Evolutionary conservation across 2,329 filamentous ascomycete genomes (phyloP), one percentile per base, ranked within the genome.

Genomic region (Exophiala mesophila): DNA sequence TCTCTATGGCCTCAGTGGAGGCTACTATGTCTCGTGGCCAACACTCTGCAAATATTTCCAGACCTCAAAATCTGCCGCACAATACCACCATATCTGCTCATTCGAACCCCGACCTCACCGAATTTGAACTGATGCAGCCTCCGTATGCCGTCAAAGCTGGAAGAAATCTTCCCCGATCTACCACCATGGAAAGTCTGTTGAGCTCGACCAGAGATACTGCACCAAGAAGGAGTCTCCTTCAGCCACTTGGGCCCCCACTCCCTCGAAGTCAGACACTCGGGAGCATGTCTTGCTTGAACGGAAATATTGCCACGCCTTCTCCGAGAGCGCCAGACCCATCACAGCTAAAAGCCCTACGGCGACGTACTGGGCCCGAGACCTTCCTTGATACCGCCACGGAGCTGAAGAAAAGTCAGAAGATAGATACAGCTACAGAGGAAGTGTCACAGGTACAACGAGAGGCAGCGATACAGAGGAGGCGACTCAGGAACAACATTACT

Each of bases 231-330:
- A 50, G 41, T 12, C 31, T 54, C n/a, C 39, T 54, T 9, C 39
- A 47, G 23, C 51, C 51, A n/a, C 34, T 54, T 12, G 43, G 36
- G 2, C 51, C 51, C 20, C 51, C 49, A 17, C n/a, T 54, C 10
- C 49, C 46, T 9, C 39, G 43, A 20, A 54, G 47, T 13, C 49
- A 52, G 19, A 52, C 51, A 13, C 24, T 50, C 10, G 45, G 45
- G 28, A 52, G 40, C 19, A 47, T 52, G n/a, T 41, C 51, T 23
- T 52, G 51, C 39, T 53, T 53, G 15, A 33, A 28, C 15, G 19
- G 35, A 2, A 12, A 34, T 13, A 34, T 6, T 3, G 18, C 36
- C 24, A 46, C 50, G 10, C 45, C 47, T 16, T 51, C 50, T 20
- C 44, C 50, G 9, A 41, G 42, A 37, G 51, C 41, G 35, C 35